These are phyloP conservation scores for Suillus occidentalis DNA, from an alignment of 768 basidiomycete genomes.

Conservation along the genomic window DNA sequence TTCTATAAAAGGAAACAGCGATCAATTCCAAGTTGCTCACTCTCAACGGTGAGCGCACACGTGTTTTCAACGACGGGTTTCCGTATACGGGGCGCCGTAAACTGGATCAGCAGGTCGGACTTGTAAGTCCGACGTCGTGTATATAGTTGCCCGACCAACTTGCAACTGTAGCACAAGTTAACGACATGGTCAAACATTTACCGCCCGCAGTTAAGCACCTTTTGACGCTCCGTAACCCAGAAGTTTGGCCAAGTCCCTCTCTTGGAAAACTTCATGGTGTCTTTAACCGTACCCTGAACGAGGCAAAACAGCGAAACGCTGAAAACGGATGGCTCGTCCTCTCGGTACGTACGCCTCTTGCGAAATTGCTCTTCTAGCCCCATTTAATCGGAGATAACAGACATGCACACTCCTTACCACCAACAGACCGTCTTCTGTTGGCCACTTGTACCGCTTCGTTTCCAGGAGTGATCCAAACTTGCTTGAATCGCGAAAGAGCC, in stretches of 20 bases:
- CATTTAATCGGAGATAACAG: slow-evolving; percentile 43
- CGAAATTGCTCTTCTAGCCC: slow-evolving; percentile 22
- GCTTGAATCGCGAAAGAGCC: slow-evolving; percentile 40
- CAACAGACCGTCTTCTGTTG: slow-evolving; percentile 78
- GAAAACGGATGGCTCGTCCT: slow-evolving; percentile 83
- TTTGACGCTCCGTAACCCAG: slow-evolving; percentile 64
- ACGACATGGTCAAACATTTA: slow-evolving; percentile 44
- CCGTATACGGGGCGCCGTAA: slow-evolving; percentile 1
- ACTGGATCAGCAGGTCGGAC: slow-evolving; percentile 4
- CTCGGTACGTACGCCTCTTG: slow-evolving; percentile 47
- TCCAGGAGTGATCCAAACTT: slow-evolving; percentile 48
- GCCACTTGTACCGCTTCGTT: slow-evolving; percentile 79
- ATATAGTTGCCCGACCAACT: slow-evolving; percentile 4
- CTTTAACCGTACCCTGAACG: slow-evolving; percentile 60
- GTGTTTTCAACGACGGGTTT: background rate
- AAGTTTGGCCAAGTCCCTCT: slow-evolving; percentile 57
- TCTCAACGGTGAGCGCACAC: background rate
- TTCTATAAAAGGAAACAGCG: background rate
- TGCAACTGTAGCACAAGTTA: too few relatives aligned
- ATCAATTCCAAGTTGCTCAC: background rate
- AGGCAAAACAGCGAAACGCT: slow-evolving; percentile 63
- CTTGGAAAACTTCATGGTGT: slow-evolving; percentile 50
- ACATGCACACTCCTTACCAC: slow-evolving; percentile 82
- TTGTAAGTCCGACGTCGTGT: background rate
- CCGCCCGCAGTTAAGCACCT: slow-evolving; percentile 72